These are phyloP conservation scores for Aspergillus cristatus DNA, from an alignment of 495 filamentous ascomycete species.

Conservation along the genomic window DNA sequence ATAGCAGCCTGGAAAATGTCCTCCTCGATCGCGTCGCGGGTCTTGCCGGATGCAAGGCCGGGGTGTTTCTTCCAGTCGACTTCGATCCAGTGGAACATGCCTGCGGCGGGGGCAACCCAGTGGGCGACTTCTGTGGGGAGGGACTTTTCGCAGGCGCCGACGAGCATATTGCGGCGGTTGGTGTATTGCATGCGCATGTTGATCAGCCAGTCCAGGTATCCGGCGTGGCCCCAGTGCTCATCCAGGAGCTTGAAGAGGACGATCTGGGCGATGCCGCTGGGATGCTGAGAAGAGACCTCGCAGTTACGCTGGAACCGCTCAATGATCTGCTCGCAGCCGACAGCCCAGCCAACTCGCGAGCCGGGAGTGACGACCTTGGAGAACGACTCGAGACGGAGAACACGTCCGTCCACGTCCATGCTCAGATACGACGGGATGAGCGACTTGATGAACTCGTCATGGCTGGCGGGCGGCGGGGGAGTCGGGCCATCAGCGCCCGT, in stretches of 20 bases:
- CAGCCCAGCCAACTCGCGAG: slow-evolving; percentile 54
- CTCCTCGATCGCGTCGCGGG: slow-evolving; percentile 66
- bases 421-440: slow-evolving; percentile 54
- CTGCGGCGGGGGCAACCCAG: slow-evolving; percentile 79
- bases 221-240: slow-evolving; percentile 88
- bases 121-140: slow-evolving; percentile 69
- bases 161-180: slow-evolving; percentile 59
- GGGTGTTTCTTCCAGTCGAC: slow-evolving; percentile 72
- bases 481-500: slow-evolving; percentile 41
- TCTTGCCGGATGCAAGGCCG: slow-evolving; percentile 38
- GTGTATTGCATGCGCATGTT: slow-evolving; percentile 79
- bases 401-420: slow-evolving; percentile 57
- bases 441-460: slow-evolving; percentile 50
- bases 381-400: slow-evolving; percentile 61
- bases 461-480: slow-evolving; percentile 42
- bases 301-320: slow-evolving; percentile 68
- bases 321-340: slow-evolving; percentile 69
- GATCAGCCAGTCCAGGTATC: slow-evolving; percentile 86
- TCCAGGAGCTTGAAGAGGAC: slow-evolving; percentile 84
- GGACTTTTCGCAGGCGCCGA: slow-evolving; percentile 74
- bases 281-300: slow-evolving; percentile 74
- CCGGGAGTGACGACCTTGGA: slow-evolving; percentile 60
- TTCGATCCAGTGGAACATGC: slow-evolving; percentile 95
- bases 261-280: slow-evolving; percentile 73
- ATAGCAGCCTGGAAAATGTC: slow-evolving; percentile 70